Evolutionary conservation across 768 basidiomycete genomes (phyloP), one percentile per base, ranked within the genome.

Genomic region (Polyporus arcularius): DNA sequence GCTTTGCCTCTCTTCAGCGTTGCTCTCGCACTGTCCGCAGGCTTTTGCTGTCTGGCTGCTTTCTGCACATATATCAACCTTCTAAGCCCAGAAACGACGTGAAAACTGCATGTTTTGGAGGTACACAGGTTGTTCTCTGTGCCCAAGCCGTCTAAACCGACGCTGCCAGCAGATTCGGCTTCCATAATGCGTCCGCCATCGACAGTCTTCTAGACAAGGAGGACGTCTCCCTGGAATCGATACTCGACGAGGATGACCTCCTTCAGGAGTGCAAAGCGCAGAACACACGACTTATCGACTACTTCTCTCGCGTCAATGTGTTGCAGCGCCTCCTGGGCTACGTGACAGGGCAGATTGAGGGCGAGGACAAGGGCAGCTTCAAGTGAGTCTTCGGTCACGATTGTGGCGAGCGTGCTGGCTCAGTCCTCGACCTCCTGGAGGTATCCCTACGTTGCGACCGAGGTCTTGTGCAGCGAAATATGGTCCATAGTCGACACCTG

Each of bases 401-500:
- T 35, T 41, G 48, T 61, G 30, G 16, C 31, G 51, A 42, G 18
- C 18, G 30, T 46, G 26, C 26, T 10, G 57, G 63, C 57, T 65
- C 61, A 55, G 52, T 42, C 45, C 53, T 45, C 18, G 54, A 42
- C 42, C 47, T 30, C 53, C 42, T 15, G 16, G 62, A 97, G 96
- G 74, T 98, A 94, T 74, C 94, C 96, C 1, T 90, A 92, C 69
- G 86, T 95, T 21, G 90, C 94, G 15, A 94, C 96, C 30, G 96
- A 98, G 73, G 94, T 98, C 26, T 83, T 98, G 38, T 96, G 94
- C 76, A 91, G 92, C 74, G 95, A 96, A 68, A 89, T 96, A 75
- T 97, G 94, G 89, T 91, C 90, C 21, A 92, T 98, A 69, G 87
- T 94, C 50, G 94, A 95, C 74, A 93, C 92, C 1, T 92, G 94